These are phyloP conservation scores for Solanum hybrid DNA, from an alignment of 305 asterid species.

Conservation along the genomic window DNA sequence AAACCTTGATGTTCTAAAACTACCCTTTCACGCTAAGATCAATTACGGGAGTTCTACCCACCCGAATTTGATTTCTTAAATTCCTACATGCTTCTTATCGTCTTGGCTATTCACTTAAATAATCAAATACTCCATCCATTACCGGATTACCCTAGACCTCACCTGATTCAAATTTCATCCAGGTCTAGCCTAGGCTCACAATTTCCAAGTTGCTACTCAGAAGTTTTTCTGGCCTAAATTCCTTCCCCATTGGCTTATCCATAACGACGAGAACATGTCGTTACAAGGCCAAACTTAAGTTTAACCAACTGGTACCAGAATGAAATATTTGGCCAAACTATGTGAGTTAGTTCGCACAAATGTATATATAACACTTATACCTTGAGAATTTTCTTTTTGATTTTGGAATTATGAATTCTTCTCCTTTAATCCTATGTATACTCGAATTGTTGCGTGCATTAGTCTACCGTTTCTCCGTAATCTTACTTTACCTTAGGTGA, in stretches of 20 bases:
- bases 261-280: background rate
- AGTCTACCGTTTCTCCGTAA: too few relatives aligned
- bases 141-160: background rate
- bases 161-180: background rate
- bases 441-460: too few relatives aligned
- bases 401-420: background rate
- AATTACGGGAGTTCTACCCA: too few relatives aligned
- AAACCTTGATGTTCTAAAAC: background rate
- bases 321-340: background rate
- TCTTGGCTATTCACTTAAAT: background rate
- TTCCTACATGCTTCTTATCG: background rate
- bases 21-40: background rate
- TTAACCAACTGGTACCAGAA: background rate
- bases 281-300: background rate
- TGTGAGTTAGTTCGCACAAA: background rate
- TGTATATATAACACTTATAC: background rate
- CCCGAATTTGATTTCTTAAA: background rate
- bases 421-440: too few relatives aligned
- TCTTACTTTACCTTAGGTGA: too few relatives aligned
- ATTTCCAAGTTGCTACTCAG: background rate
- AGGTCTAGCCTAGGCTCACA: background rate
- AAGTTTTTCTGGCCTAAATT: background rate
- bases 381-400: background rate
- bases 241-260: background rate
- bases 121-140: background rate